Evolutionary conservation across 2,329 filamentous ascomycete species (phyloP).

Genomic region (Coniochaeta pulveracea): DNA sequence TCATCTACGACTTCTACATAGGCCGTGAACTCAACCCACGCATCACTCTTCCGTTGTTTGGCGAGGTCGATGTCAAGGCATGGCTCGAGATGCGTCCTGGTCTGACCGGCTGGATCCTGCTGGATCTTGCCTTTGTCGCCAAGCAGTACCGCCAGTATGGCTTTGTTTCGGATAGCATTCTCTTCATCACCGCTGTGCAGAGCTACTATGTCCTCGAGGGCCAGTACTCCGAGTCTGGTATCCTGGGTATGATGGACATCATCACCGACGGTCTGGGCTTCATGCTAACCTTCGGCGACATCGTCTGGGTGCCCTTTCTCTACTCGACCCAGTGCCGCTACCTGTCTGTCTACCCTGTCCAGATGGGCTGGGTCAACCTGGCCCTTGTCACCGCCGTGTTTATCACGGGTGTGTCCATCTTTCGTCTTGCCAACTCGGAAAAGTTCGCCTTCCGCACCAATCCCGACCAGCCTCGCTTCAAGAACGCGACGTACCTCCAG

Average conservation of each 20-base stretch:
- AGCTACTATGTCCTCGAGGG: conserved; percentile 74
- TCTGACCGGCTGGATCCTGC: conserved; percentile 76
- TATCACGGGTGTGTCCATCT: conserved; percentile 71
- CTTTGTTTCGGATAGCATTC: conserved; percentile 73
- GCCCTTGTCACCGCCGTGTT: conserved; percentile 56
- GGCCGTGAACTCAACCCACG: conserved; percentile 91
- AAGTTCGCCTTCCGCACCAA: conserved; percentile 92
- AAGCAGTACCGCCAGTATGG: conserved; percentile 83
- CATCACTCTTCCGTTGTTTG: conserved; percentile 64
- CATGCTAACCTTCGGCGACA: conserved; percentile 88
- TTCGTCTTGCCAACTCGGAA: conserved; percentile 86
- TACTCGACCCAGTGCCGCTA: conserved; percentile 82
- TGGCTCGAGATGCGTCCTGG: conserved; percentile 89
- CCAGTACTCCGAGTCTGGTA: conserved; percentile 76
- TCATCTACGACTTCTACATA: conserved; percentile 94
- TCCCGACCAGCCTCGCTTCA: conserved; percentile 66
- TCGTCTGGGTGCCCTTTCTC: conserved; percentile 85
- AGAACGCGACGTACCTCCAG: conserved; percentile 75
- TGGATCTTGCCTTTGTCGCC: conserved; percentile 75
- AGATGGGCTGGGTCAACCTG: conserved; percentile 61
- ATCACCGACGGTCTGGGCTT: conserved; percentile 88
- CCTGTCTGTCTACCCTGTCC: conserved; percentile 67
- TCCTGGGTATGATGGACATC: conserved; percentile 90
- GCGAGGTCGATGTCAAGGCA: conserved; percentile 80
- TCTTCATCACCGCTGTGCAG: conserved; percentile 69